Conservation (phyloP, 2,329 filamentous ascomycete species). For the Ciborinia camelliae region DNA sequence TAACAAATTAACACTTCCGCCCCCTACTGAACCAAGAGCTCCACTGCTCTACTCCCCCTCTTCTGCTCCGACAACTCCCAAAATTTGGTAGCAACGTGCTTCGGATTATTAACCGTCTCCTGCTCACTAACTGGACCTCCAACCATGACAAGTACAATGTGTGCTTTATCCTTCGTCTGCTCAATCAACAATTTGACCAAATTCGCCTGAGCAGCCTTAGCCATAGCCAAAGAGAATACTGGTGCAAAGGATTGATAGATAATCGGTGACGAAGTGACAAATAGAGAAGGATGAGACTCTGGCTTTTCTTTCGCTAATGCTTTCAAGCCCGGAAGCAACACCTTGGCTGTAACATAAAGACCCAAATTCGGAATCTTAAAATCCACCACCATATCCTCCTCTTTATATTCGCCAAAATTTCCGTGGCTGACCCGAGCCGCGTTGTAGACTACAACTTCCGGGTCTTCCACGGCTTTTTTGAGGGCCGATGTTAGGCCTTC, state of each 20-base stretch:
- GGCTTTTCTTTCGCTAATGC: background rate
- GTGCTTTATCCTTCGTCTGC: constrained; percentile 41
- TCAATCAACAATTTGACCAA: constrained; percentile 45
- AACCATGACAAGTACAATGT: constrained; percentile 47
- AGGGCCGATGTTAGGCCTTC: constrained; percentile 41
- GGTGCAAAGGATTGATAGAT: constrained; percentile 43
- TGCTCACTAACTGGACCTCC: constrained; percentile 43
- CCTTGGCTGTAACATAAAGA: constrained; percentile 41
- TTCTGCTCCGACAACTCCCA: constrained; percentile 45
- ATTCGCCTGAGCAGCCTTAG: constrained; percentile 51
- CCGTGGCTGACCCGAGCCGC: constrained; percentile 47
- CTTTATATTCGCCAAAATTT: constrained; percentile 42
- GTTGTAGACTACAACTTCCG: constrained; percentile 47
- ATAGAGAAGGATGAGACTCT: constrained; percentile 11
- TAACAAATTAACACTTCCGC: too few relatives aligned
- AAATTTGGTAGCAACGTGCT: constrained; percentile 45
- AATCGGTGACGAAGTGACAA: constrained; percentile 12
- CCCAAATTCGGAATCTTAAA: constrained; percentile 49
- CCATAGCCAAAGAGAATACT: constrained; percentile 48
- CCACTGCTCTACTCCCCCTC: constrained; percentile 39
- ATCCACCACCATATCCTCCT: constrained; percentile 48
- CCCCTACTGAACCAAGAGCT: constrained; percentile 32
- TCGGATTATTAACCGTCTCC: constrained; percentile 44
- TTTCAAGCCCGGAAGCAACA: constrained; percentile 5
- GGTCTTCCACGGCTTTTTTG: constrained; percentile 40